Base-by-base conservation (phyloP, 176 grass and related monocot genomes). In the Triticum monococcum region DNA sequence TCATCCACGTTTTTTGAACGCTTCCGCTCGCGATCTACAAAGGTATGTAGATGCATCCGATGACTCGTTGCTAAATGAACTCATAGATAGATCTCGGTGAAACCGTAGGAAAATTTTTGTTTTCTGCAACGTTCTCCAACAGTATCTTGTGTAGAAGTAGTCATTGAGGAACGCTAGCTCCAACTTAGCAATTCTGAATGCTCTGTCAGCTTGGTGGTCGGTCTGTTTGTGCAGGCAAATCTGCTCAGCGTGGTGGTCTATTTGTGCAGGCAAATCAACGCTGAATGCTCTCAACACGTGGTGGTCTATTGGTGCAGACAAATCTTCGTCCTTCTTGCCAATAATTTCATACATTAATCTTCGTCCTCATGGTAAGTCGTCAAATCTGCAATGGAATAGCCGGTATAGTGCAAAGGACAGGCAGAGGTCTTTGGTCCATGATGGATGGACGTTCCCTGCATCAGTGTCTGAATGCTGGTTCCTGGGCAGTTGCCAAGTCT, bases 71-170 rank as follows among this genome's bases (percentile, higher is more conserved):
- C n/a, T n/a, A n/a, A n/a, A n/a, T n/a, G n/a, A n/a, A n/a, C n/a
- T n/a, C n/a, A n/a, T n/a, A n/a, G n/a, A n/a, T n/a, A n/a, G n/a
- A n/a, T n/a, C n/a, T n/a, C n/a, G n/a, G n/a, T n/a, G n/a, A n/a
- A n/a, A n/a, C n/a, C n/a, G n/a, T n/a, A n/a, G n/a, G n/a, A n/a
- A n/a, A n/a, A n/a, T n/a, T n/a, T n/a, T n/a, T n/a, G n/a, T n/a
- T n/a, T n/a, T n/a, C n/a, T n/a, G n/a, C n/a, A n/a, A n/a, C n/a
- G n/a, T n/a, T n/a, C n/a, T n/a, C n/a, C n/a, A n/a, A n/a, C n/a
- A n/a, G n/a, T n/a, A n/a, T n/a, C n/a, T 83, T 33, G 81, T 70
- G 69, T 72, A 83, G 10, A 83, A 69, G 40, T 83, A 83, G 48
- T 83, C 38, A 2, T 72, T 83, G 40, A 72, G 36, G 13, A 69